Evolutionary conservation across 1,284 basidiomycete genomes (phyloP).

Genomic region (Takashimella koratensis): DNA sequence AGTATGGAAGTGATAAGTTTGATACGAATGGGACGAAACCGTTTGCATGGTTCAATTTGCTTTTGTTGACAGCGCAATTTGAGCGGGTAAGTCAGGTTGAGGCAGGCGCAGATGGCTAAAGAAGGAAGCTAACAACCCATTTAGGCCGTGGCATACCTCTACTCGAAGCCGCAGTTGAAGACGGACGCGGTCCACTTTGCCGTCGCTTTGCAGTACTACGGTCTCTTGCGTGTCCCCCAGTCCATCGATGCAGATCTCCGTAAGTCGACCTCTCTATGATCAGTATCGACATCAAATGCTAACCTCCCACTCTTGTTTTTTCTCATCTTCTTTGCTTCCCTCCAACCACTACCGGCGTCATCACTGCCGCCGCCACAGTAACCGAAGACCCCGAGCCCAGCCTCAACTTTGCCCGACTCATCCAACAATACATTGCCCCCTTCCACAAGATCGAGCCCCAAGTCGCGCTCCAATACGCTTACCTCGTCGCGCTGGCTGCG

Average conservation of each 20-base stretch:
- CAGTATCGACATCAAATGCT: not conserved
- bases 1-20: conserved; percentile 88
- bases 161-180: conserved; percentile 82
- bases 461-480: conserved; percentile 93
- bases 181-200: conserved; percentile 94
- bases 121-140: too few species aligned
- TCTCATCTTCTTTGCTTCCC: too few species aligned
- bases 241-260: conserved; percentile 76
- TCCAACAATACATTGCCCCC: conserved; percentile 88
- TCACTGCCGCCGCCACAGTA: conserved; percentile 42
- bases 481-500: conserved; percentile 75
- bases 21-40: conserved; percentile 67
- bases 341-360: too few species aligned
- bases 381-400: conserved; percentile 55
- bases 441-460: conserved; percentile 89
- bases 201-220: conserved; percentile 89
- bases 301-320: too few species aligned
- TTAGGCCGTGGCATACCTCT: conserved; percentile 82
- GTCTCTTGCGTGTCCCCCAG: conserved; percentile 80
- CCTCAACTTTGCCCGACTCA: conserved; percentile 77
- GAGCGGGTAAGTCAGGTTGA: conserved; percentile 63
- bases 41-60: conserved; percentile 77
- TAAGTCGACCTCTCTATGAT: conserved; percentile 51
- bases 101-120: too few species aligned
- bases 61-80: conserved; percentile 91